These are phyloP conservation scores for Cotoneaster glaucophyllus DNA, from an alignment of 306 rosid species.

Conservation along the genomic window DNA sequence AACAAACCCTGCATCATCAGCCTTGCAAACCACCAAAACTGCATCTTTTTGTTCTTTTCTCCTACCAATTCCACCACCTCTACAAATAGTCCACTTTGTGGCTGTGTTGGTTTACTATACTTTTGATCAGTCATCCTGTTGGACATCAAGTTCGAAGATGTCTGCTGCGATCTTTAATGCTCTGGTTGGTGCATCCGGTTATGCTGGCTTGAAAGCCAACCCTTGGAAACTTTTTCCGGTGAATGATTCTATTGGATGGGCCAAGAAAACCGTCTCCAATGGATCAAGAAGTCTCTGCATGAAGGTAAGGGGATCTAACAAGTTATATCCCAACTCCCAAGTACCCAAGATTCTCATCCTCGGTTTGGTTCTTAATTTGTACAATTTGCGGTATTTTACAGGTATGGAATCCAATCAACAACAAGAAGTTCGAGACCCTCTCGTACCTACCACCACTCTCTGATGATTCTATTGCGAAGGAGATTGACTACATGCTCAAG, in stretches of 20 bases:
- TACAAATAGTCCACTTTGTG: constrained; percentile 2
- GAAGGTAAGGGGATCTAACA: constrained; percentile 41
- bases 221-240: constrained; percentile 23
- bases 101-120: neutral
- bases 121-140: neutral
- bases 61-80: constrained; percentile 12
- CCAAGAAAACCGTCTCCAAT: constrained; percentile 43
- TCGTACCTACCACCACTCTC: constrained; percentile 69
- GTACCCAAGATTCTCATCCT: neutral
- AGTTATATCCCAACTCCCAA: neutral
- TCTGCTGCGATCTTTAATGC: constrained; percentile 32
- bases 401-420: constrained; percentile 79
- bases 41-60: constrained; percentile 13
- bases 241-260: constrained; percentile 31
- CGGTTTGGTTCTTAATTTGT: constrained; percentile 2
- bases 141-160: constrained; percentile 27
- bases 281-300: constrained; percentile 57
- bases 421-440: constrained; percentile 71
- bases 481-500: constrained; percentile 65
- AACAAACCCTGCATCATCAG: constrained; percentile 6
- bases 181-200: constrained; percentile 22
- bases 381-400: constrained; percentile 19
- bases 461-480: constrained; percentile 64
- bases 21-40: neutral
- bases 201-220: constrained; percentile 43